Conservation (phyloP, 2,329 filamentous ascomycete genomes). For the Fusarium heterosporum region DNA sequence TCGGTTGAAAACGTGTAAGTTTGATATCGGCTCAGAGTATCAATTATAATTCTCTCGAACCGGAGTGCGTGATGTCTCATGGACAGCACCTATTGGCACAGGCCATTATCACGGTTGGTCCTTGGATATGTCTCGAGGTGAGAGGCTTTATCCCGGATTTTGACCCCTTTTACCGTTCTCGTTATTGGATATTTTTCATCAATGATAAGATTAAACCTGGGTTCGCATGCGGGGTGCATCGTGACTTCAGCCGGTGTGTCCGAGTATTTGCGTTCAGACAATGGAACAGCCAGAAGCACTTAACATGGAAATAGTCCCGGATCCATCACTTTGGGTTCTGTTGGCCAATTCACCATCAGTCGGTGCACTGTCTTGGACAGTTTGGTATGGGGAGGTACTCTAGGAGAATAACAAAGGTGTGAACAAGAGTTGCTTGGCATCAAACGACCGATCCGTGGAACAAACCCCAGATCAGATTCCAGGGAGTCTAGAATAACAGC, state of each 20-base stretch:
- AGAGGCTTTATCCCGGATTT: background rate
- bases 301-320: background rate
- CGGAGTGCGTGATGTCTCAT: conserved; percentile 23
- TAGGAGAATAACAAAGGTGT: background rate
- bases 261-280: background rate
- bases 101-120: background rate
- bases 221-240: conserved; percentile 3
- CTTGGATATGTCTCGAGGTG: conserved; percentile 14
- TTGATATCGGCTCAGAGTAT: background rate
- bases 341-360: background rate
- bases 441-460: background rate
- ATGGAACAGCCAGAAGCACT: background rate
- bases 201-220: background rate
- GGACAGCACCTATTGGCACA: conserved; percentile 6
- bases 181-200: background rate
- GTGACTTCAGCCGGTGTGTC: background rate
- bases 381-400: background rate
- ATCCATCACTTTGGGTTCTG: background rate
- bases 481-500: background rate
- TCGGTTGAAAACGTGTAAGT: conserved; percentile 18
- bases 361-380: background rate
- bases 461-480: background rate
- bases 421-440: background rate
- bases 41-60: conserved; percentile 1
- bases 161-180: background rate